Conservation (phyloP, 2,329 filamentous ascomycete species). For the Claviceps quebecensis region DNA sequence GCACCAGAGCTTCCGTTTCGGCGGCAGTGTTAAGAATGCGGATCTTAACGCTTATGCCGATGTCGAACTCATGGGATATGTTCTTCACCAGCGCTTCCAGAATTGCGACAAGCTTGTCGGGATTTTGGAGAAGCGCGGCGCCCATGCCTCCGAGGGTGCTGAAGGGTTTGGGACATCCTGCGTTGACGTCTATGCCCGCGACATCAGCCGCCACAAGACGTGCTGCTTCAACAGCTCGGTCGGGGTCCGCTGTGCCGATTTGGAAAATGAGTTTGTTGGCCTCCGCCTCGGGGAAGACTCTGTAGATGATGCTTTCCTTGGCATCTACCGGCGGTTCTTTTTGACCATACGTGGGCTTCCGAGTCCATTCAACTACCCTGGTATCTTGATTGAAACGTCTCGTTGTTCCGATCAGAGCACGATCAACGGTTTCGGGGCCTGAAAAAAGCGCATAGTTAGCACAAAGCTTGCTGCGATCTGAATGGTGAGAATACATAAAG, state of each 20-base stretch:
- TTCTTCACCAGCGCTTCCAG: slow-evolving; percentile 68
- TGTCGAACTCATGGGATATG: slow-evolving; percentile 63
- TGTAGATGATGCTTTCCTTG: slow-evolving; percentile 63
- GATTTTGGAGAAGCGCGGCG: slow-evolving; percentile 72
- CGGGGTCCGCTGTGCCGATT: slow-evolving; percentile 74
- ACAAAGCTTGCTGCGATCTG: background rate
- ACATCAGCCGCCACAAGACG: slow-evolving; percentile 77
- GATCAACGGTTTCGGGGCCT: slow-evolving; percentile 91
- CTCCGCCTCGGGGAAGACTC: slow-evolving; percentile 67
- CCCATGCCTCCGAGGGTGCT: slow-evolving; percentile 92
- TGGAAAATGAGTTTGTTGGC: slow-evolving; percentile 71
- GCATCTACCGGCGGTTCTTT: slow-evolving; percentile 39
- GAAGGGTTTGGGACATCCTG: slow-evolving; percentile 96
- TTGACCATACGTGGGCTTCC: slow-evolving; percentile 56
- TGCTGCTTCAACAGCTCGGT: slow-evolving; percentile 71
- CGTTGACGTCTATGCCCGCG: slow-evolving; percentile 89
- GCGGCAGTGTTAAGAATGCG: slow-evolving; percentile 66
- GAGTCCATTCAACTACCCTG: slow-evolving; percentile 72
- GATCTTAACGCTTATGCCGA: slow-evolving; percentile 96
- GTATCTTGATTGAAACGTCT: slow-evolving; percentile 63
- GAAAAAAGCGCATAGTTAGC: background rate
- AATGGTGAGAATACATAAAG: background rate
- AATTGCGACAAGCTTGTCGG: slow-evolving; percentile 72
- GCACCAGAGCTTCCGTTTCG: slow-evolving; percentile 64
- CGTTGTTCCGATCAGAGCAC: slow-evolving; percentile 75